Evolutionary conservation across 129 eudicot genomes (phyloP), one percentile per base, ranked within the genome.

Genomic region (Helichrysum umbraculigerum): DNA sequence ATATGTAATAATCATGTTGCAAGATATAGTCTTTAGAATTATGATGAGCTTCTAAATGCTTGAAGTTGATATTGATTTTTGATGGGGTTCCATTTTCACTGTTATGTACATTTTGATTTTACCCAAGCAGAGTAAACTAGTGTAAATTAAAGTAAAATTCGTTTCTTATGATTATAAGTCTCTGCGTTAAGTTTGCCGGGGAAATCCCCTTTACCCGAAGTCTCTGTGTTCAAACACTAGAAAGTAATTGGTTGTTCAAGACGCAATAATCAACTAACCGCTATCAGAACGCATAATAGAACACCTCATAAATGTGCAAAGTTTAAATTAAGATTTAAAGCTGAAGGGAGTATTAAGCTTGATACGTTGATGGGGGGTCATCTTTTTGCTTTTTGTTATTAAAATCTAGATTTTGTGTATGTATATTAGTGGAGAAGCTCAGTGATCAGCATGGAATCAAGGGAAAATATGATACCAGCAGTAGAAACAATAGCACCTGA

Each of bases 391-490:
- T 41, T 10, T 41, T 7, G 47, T 41, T 41, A 41, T 41, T 41
- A 41, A 41, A 41, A 2, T 9, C 2, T 9, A 39, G 3, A 2
- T 67, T 52, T 34, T 30, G 6, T 68, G 21, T 66, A 16, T 32
- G 21, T 6, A 30, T 60, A 28, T 58, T 59, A 58, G 28, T 17
- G 42, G 25, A 58, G 72, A 73, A 74, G 63, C 22, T 67, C n/a
- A 50, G n/a, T 3, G 19, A 21, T 66, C 30, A 74, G 66, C 34
- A 89, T 92, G 98, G 96, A 92, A 33, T 73, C 86, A 5, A 80
- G 66, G 52, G 88, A 84, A 76, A 79, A 79, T 61, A 79, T 71
- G 74, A 62, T 59, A 17, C 71, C 88, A 15, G 92, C 89, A 22
- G 91, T 81, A 72, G 87, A 81, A 44, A 84, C 87, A 30, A 70